Percentiles rank a stretch among this genome's conserved stretches.
phyloP scores from a whole-genome alignment of 306 rosid genomes.

The Aeschynomene evenia region DNA sequence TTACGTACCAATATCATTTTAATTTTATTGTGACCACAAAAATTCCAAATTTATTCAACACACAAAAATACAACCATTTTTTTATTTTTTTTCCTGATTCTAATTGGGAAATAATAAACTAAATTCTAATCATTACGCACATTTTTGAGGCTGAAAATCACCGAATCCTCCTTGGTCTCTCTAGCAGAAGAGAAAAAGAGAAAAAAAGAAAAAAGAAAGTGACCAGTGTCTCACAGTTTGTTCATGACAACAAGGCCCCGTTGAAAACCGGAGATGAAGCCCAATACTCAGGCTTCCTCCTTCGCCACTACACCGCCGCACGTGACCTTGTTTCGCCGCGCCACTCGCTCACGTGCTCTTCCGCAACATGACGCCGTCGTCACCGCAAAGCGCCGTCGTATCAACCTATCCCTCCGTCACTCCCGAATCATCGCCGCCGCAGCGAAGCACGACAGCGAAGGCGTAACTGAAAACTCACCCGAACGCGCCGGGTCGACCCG shows the following conservation, averaged over 20 bases:
- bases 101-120: background rate
- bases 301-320: slow-evolving; percentile 37
- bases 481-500: slow-evolving; percentile 30
- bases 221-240: background rate
- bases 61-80: background rate
- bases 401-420: slow-evolving; percentile 29
- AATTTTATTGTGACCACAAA: slow-evolving; percentile 12
- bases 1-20: background rate
- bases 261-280: slow-evolving; percentile 49
- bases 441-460: background rate
- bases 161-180: background rate
- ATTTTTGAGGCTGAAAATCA: slow-evolving; percentile 24
- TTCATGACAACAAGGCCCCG: background rate
- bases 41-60: background rate
- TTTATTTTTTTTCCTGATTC: background rate
- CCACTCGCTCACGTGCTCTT: slow-evolving; percentile 31
- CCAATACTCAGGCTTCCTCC: slow-evolving; percentile 48
- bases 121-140: background rate
- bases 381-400: slow-evolving; percentile 34
- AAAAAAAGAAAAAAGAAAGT: background rate
- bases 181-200: slow-evolving; percentile 10
- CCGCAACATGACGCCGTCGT: slow-evolving; percentile 13
- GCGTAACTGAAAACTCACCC: background rate
- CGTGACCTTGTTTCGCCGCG: slow-evolving; percentile 26
- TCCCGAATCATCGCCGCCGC: slow-evolving; percentile 25